A percentile compares a stretch with the other conserved stretches of the same genome.
These are phyloP conservation scores for Zygosaccharomyces pseudobailii DNA, from an alignment of 1,139 yeast genomes.

Conservation along the genomic window DNA sequence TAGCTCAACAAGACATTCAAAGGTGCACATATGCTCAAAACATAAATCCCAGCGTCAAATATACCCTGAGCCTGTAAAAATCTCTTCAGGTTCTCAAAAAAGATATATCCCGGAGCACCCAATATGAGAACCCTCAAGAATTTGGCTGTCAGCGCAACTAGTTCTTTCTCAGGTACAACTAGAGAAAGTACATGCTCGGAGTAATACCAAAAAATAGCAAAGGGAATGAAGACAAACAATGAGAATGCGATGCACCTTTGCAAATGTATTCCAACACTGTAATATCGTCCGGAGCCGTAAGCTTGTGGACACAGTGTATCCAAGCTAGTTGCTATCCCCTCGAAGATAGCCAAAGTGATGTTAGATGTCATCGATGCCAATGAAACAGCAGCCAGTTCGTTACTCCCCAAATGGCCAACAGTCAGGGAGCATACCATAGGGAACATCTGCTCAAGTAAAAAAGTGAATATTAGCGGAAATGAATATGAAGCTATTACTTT, in stretches of 20 bases:
- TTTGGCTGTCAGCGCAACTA: slow-evolving; percentile 56
- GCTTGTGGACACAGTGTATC: slow-evolving; percentile 88
- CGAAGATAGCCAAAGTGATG: slow-evolving; percentile 76
- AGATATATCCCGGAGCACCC: slow-evolving; percentile 82
- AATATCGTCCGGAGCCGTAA: slow-evolving; percentile 63
- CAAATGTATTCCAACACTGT: slow-evolving; percentile 56
- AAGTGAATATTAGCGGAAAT: slow-evolving; percentile 61
- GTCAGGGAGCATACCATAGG: slow-evolving; percentile 66
- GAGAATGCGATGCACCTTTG: slow-evolving; percentile 63
- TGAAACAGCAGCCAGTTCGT: slow-evolving; percentile 75
- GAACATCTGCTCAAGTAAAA: slow-evolving; percentile 65
- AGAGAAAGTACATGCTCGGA: slow-evolving; percentile 49
- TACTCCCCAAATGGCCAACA: slow-evolving; percentile 69
- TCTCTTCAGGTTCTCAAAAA: slow-evolving; percentile 78
- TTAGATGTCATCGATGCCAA: slow-evolving; percentile 86
- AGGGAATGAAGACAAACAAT: slow-evolving; percentile 52
- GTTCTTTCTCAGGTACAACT: slow-evolving; percentile 49
- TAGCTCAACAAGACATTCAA: slow-evolving; percentile 67
- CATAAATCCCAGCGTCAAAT: slow-evolving; percentile 83
- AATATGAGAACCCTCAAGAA: slow-evolving; percentile 61
- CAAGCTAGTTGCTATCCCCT: slow-evolving; percentile 81
- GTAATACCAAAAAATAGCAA: slow-evolving; percentile 61
- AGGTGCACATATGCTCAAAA: slow-evolving; percentile 75
- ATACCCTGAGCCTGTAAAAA: slow-evolving; percentile 89
- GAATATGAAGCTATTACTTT: slow-evolving; percentile 50